Conservation (phyloP, 495 filamentous ascomycete species). For the Talaromyces liani region DNA sequence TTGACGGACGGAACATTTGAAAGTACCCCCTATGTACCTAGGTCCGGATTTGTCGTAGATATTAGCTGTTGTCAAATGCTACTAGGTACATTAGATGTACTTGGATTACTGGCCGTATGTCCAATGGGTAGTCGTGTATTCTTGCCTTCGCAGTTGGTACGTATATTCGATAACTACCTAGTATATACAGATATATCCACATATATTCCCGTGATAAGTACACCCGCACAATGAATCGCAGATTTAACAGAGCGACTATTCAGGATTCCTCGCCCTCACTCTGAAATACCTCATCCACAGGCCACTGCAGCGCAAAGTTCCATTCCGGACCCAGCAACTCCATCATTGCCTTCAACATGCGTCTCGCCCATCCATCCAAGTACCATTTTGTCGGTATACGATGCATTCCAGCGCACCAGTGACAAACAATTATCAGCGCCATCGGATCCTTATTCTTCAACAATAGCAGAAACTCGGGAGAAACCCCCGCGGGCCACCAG, state of each 20-base stretch:
- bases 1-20: not conserved
- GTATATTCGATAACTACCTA: not conserved
- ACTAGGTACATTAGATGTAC: not conserved
- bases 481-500: conserved; percentile 5
- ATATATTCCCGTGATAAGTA: not conserved
- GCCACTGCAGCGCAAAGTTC: conserved; percentile 4
- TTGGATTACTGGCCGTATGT: not conserved
- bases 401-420: conserved; percentile 7
- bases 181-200: not conserved
- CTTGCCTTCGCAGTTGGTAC: not conserved
- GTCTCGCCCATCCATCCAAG: conserved; percentile 6
- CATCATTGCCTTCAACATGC: conserved; percentile 6
- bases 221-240: not conserved
- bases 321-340: conserved; percentile 2
- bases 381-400: not conserved
- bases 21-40: not conserved
- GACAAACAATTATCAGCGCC: conserved; percentile 6
- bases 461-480: conserved; percentile 1
- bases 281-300: conserved; percentile 1
- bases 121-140: not conserved
- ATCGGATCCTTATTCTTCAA: conserved; percentile 4
- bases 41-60: not conserved
- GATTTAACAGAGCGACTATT: not conserved
- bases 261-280: not conserved
- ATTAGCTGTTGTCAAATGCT: not conserved